Percentiles rank a stretch among this genome's conserved stretches.
phyloP scores from a whole-genome alignment of 176 grass and related monocot species.

The Secale cereale region DNA sequence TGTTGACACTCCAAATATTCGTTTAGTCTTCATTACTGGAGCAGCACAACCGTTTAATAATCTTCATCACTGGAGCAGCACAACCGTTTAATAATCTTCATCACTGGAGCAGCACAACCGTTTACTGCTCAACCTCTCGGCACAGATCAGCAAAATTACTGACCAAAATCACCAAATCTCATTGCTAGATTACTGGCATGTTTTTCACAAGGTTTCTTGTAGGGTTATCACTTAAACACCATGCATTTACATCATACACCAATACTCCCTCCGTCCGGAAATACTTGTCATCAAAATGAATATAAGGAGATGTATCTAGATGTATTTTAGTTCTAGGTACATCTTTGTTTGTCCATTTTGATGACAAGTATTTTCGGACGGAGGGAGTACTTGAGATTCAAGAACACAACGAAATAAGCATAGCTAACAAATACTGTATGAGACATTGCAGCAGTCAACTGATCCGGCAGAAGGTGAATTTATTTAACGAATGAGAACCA shows the following conservation, averaged over 20 bases:
- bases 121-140: not conserved
- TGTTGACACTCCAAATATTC: not conserved
- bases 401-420: too few species aligned
- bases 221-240: not conserved
- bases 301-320: too few species aligned
- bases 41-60: too few species aligned
- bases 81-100: too few species aligned
- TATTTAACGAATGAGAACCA: slow-evolving; percentile 37
- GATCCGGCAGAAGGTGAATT: slow-evolving; percentile 11
- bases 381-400: too few species aligned
- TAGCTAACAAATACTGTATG: not conserved
- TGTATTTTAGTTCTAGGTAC: too few species aligned
- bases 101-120: too few species aligned
- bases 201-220: not conserved
- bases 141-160: not conserved
- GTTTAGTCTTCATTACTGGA: too few species aligned
- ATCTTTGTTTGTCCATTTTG: too few species aligned
- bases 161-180: not conserved
- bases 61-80: too few species aligned
- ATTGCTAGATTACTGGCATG: not conserved
- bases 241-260: not conserved
- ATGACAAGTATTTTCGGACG: too few species aligned
- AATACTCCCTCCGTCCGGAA: not conserved
- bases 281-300: too few species aligned
- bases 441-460: not conserved